These are phyloP conservation scores for Kluyveromyces dobzhanskii DNA, from an alignment of 805 yeast species.

Conservation along the genomic window DNA sequence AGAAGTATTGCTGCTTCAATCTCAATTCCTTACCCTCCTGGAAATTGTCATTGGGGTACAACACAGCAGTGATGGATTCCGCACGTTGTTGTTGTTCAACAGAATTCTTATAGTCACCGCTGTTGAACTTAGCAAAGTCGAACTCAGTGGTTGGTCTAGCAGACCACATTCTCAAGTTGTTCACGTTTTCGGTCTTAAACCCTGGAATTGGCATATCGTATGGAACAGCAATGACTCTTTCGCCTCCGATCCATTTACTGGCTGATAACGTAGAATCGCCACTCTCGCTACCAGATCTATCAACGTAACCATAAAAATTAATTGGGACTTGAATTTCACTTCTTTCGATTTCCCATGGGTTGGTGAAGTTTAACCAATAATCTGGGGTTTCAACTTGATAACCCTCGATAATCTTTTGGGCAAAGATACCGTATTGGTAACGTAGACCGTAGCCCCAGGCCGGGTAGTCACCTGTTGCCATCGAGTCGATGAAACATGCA, in stretches of 20 bases:
- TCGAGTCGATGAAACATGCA: conserved; percentile 86
- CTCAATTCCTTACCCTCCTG: conserved; percentile 86
- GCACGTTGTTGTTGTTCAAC: conserved; percentile 82
- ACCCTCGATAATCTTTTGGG: conserved; percentile 83
- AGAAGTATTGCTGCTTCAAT: conserved; percentile 90
- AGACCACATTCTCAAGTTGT: conserved; percentile 85
- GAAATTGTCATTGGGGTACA: conserved; percentile 91
- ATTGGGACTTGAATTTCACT: conserved; percentile 82
- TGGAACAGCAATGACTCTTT: conserved; percentile 81
- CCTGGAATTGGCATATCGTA: conserved; percentile 93
- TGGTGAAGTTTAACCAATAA: conserved; percentile 81
- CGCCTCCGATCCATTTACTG: conserved; percentile 82
- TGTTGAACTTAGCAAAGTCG: conserved; percentile 83
- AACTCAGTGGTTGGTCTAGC: conserved; percentile 86
- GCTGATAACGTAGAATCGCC: conserved; percentile 45
- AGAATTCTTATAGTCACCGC: conserved; percentile 83
- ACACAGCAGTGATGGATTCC: conserved; percentile 84
- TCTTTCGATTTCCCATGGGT: conserved; percentile 92
- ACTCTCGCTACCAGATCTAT: conserved; percentile 40
- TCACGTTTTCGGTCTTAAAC: conserved; percentile 70
- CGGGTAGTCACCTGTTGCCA: conserved; percentile 77
- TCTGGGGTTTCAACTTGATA: conserved; percentile 93
- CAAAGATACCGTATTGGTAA: conserved; percentile 88
- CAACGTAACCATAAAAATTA: conserved; percentile 79
- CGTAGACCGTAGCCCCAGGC: conserved; percentile 97